phyloP scores from a whole-genome alignment of 192 early-diverging fungal genomes.

The Umbelopsis ramanniana region DNA sequence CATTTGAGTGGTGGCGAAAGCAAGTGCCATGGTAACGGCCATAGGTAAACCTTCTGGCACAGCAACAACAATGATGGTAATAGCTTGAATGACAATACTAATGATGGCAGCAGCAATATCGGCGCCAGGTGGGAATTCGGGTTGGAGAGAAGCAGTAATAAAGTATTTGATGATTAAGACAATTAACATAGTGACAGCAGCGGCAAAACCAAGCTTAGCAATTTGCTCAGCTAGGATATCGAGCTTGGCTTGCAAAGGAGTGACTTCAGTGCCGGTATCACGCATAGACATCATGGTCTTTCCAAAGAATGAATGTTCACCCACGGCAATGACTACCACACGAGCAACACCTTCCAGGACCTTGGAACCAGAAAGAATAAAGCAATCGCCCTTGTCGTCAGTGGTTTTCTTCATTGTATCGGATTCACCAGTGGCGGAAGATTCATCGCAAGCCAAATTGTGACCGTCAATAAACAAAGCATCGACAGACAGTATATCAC shows the following conservation, averaged over 20 bases:
- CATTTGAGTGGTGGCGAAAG: constrained; percentile 84
- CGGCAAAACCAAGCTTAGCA: constrained; percentile 88
- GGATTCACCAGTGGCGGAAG: constrained; percentile 91
- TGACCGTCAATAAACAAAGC: constrained; percentile 80
- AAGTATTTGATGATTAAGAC: constrained; percentile 68
- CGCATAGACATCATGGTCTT: constrained; percentile 88
- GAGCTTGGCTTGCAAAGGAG: constrained; percentile 94
- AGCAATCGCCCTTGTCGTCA: constrained; percentile 63
- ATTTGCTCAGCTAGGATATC: constrained; percentile 90
- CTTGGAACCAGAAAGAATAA: constrained; percentile 91
- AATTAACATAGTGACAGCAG: constrained; percentile 85
- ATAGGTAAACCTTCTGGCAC: constrained; percentile 89
- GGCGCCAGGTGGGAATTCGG: constrained; percentile 59
- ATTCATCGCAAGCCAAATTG: constrained; percentile 89
- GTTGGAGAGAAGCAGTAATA: constrained; percentile 54
- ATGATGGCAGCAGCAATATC: constrained; percentile 64
- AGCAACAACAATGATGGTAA: constrained; percentile 82
- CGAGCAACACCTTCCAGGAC: constrained; percentile 87
- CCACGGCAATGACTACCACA: constrained; percentile 86
- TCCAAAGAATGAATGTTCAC: constrained; percentile 85
- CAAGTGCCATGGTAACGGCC: constrained; percentile 86
- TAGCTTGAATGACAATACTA: constrained; percentile 77
- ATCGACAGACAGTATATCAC: constrained; percentile 96
- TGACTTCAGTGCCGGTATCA: constrained; percentile 70
- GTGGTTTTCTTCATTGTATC: constrained; percentile 79